These are phyloP conservation scores for Rhododendron griersonianum DNA, from an alignment of 148 eudicot species.

Conservation along the genomic window DNA sequence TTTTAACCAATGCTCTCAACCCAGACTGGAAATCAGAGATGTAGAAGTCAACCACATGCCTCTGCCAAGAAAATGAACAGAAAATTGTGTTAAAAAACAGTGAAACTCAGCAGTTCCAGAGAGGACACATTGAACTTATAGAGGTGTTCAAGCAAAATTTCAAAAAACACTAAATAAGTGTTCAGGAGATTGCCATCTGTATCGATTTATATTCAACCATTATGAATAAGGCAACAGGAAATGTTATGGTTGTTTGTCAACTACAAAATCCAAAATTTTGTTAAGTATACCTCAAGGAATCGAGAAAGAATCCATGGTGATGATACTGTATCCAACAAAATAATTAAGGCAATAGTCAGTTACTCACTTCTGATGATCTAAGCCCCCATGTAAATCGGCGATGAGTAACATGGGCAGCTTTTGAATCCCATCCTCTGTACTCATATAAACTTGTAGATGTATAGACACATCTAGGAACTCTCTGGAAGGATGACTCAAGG, in stretches of 20 bases:
- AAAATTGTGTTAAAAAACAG: not conserved
- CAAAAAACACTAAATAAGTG: not conserved
- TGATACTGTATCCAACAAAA: not conserved
- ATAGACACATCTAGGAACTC: slow-evolving; percentile 83
- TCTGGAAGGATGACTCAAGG: slow-evolving; percentile 83
- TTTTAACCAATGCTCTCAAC: slow-evolving; percentile 86
- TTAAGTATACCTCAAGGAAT: not conserved
- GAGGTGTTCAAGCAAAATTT: not conserved
- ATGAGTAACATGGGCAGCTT: slow-evolving; percentile 76
- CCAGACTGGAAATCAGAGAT: slow-evolving; percentile 98
- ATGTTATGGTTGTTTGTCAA: not conserved
- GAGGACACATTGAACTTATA: not conserved
- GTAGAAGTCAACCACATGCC: slow-evolving; percentile 90
- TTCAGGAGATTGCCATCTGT: not conserved
- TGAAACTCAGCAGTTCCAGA: not conserved
- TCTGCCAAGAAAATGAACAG: slow-evolving; percentile 39
- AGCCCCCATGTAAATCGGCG: slow-evolving; percentile 95
- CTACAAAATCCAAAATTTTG: not conserved
- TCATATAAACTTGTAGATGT: slow-evolving; percentile 81
- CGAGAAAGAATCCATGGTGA: not conserved
- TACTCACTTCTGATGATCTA: slow-evolving; percentile 70
- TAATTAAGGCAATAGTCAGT: not conserved
- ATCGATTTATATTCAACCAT: not conserved
- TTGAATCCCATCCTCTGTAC: slow-evolving; percentile 85
- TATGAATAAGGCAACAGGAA: not conserved